These are phyloP conservation scores for Suillus subaureus DNA, from an alignment of 768 basidiomycete species.

Conservation along the genomic window DNA sequence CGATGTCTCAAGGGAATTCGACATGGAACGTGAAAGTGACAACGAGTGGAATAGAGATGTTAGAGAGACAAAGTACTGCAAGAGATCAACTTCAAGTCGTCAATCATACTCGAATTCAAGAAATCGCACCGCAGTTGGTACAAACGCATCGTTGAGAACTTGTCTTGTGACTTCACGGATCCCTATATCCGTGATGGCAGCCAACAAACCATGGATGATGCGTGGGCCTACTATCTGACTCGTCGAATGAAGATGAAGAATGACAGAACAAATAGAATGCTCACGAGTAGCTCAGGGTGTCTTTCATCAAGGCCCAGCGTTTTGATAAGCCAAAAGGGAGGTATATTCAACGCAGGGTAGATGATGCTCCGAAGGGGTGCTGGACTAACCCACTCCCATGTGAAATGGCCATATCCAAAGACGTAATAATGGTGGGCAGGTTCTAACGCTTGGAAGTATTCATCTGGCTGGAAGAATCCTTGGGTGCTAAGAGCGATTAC, in stretches of 20 bases:
- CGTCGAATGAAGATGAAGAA: conserved; percentile 8
- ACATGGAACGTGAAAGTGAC: conserved; percentile 83
- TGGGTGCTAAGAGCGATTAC: conserved; percentile 67
- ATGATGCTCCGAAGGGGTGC: conserved; percentile 76
- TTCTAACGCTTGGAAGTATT: conserved; percentile 94
- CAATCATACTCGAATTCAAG: background rate
- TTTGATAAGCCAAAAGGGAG: conserved; percentile 74
- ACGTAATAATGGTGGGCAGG: conserved; percentile 86
- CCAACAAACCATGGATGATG: conserved; percentile 72
- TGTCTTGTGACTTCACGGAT: conserved; percentile 61
- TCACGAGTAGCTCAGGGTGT: conserved; percentile 59
- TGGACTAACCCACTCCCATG: conserved; percentile 91
- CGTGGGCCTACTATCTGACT: conserved; percentile 73
- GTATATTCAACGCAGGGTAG: conserved; percentile 82
- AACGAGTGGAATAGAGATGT: conserved; percentile 88
- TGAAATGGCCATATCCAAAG: conserved; percentile 89
- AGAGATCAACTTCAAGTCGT: conserved; percentile 4
- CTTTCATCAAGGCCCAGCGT: conserved; percentile 49
- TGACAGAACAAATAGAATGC: conserved; percentile 28
- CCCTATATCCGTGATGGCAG: conserved; percentile 80
- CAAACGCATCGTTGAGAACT: conserved; percentile 60
- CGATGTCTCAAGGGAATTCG: conserved; percentile 91
- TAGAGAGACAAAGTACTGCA: conserved; percentile 76
- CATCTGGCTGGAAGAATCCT: conserved; percentile 96
- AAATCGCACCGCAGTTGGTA: conserved; percentile 61